Conservation (phyloP, 768 basidiomycete genomes). For the Amyloporia xantha region DNA sequence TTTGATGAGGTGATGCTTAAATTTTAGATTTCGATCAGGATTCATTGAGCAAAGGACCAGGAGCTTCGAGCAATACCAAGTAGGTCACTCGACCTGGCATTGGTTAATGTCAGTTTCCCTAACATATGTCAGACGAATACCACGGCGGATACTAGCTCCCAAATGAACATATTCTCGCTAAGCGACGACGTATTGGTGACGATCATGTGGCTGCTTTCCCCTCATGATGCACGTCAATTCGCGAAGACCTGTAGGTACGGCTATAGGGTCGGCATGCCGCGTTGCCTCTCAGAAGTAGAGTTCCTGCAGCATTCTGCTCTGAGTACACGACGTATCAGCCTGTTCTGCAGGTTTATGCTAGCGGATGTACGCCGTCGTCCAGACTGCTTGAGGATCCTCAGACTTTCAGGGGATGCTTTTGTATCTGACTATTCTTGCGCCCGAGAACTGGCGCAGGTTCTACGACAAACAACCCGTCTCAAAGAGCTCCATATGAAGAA, state of each 20-base stretch:
- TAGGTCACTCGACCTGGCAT: no score
- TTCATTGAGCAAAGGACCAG: not conserved
- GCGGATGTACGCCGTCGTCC: not conserved
- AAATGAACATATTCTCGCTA: not conserved
- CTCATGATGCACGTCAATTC: not conserved
- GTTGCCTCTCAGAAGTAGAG: not conserved
- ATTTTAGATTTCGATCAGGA: not conserved
- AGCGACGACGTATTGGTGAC: not conserved
- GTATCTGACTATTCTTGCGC: not conserved
- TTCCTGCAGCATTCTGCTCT: not conserved
- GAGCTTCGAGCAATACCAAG: no score
- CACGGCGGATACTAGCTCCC: not conserved
- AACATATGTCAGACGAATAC: not conserved
- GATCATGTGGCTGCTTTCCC: not conserved
- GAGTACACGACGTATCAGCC: not conserved
- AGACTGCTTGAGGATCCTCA: not conserved
- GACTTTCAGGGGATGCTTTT: not conserved
- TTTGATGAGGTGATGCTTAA: not conserved
- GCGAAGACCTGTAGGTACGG: not conserved
- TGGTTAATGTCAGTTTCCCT: no score
- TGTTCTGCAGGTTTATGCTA: not conserved
- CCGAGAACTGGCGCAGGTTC: not conserved
- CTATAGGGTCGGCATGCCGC: not conserved
- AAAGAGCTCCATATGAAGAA: not conserved
- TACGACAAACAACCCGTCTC: not conserved